phyloP scores from a whole-genome alignment of 495 filamentous ascomycete species.

The Penicilliopsis zonata region DNA sequence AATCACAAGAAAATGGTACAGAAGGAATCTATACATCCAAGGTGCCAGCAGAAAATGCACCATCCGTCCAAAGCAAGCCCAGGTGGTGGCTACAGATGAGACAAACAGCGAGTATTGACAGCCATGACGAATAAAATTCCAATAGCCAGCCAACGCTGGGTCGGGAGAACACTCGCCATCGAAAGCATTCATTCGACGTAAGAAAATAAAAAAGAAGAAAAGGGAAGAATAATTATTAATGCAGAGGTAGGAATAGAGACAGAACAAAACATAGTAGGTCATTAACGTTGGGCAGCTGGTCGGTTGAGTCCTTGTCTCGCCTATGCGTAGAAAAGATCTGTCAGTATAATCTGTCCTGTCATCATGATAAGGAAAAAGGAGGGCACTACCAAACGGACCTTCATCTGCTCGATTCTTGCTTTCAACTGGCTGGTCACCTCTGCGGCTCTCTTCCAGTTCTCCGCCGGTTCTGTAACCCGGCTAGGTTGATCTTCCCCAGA shows the following conservation, averaged over 20 bases:
- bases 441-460: slow-evolving; percentile 97
- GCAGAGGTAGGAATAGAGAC: slow-evolving; percentile 10
- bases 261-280: slow-evolving; percentile 9
- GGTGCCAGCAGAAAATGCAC: no score
- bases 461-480: slow-evolving; percentile 46
- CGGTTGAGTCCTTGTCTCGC: slow-evolving; percentile 33
- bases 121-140: no score
- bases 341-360: no score
- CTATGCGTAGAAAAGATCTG: slow-evolving; percentile 11
- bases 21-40: no score
- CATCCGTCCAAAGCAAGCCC: no score
- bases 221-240: slow-evolving; percentile 4
- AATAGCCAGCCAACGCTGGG: no score
- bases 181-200: slow-evolving; percentile 1
- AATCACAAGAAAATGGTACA: no score
- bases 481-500: slow-evolving; percentile 26
- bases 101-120: no score
- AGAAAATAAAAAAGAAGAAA: slow-evolving; percentile 1
- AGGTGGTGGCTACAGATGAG: no score
- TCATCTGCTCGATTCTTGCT: slow-evolving; percentile 86
- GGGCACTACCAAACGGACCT: slow-evolving; percentile 29
- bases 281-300: slow-evolving; percentile 27
- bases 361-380: background rate
- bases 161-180: no score
- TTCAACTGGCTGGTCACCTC: slow-evolving; percentile 97